Conservation (phyloP, 2,329 filamentous ascomycete species). For the Aureobasidium namibiae region DNA sequence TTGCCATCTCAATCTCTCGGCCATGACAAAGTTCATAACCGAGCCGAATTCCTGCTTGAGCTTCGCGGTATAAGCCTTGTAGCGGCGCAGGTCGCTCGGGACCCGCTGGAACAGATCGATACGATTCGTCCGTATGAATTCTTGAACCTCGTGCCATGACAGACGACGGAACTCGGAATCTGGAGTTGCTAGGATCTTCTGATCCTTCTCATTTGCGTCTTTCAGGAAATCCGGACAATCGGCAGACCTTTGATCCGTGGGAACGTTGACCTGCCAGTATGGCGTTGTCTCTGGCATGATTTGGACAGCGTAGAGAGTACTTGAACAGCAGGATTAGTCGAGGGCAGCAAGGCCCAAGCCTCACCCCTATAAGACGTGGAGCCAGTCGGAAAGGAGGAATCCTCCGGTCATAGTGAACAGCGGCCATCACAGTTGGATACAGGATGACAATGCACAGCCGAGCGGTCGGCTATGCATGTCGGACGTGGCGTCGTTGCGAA, state of each 20-base stretch:
- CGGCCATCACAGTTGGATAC: neutral
- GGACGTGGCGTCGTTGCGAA: neutral
- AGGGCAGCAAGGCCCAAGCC: neutral
- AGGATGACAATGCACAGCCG: neutral
- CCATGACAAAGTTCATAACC: slow-evolving; percentile 67
- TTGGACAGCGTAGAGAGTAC: no score
- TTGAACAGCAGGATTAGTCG: neutral
- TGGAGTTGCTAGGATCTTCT: slow-evolving; percentile 58
- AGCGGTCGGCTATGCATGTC: slow-evolving; percentile 8
- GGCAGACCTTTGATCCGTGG: slow-evolving; percentile 49
- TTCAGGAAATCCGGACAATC: slow-evolving; percentile 66
- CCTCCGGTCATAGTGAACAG: neutral
- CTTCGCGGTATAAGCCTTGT: slow-evolving; percentile 59
- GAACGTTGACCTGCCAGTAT: slow-evolving; percentile 81
- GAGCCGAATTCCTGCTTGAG: slow-evolving; percentile 63
- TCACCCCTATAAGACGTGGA: neutral
- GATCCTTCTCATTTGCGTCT: slow-evolving; percentile 59
- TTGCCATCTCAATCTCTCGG: slow-evolving; percentile 62
- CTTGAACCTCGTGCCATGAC: slow-evolving; percentile 61
- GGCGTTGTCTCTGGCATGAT: slow-evolving; percentile 32
- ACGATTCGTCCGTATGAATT: slow-evolving; percentile 56
- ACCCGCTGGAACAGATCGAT: slow-evolving; percentile 69
- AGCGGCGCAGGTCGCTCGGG: slow-evolving; percentile 70
- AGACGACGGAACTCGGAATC: slow-evolving; percentile 57
- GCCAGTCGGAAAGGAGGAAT: neutral